These are phyloP conservation scores for Pholiota molesta DNA, from an alignment of 768 basidiomycete genomes.

Conservation along the genomic window DNA sequence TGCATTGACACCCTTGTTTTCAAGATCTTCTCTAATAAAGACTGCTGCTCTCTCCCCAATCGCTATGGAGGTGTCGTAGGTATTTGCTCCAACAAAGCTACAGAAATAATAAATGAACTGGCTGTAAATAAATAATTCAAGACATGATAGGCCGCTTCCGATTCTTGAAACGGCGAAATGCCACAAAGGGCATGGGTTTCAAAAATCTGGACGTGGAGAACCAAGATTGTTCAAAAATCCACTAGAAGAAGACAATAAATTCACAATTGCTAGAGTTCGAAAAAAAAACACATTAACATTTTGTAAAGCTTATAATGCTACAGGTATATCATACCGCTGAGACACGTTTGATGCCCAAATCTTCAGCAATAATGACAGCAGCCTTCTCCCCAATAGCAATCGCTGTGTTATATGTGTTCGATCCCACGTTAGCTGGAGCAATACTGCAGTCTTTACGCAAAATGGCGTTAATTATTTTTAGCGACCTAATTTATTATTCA, in stretches of 20 bases:
- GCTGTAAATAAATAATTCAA: not conserved
- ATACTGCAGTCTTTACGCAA: conserved; percentile 28
- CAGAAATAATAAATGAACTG: too few species aligned
- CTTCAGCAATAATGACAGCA: conserved; percentile 56
- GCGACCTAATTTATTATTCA: not conserved
- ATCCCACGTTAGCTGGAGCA: conserved; percentile 37
- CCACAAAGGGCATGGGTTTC: too few species aligned
- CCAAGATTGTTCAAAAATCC: too few species aligned
- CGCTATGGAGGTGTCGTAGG: conserved; percentile 40
- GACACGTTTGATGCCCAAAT: conserved; percentile 29
- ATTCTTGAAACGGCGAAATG: too few species aligned
- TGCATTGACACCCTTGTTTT: conserved; percentile 1
- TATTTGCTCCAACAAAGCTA: conserved; percentile 34
- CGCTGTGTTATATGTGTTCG: conserved; percentile 42
- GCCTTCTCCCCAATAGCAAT: conserved; percentile 61
- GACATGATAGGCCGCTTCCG: conserved; percentile 6
- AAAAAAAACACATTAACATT: too few species aligned
- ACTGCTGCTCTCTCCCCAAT: conserved; percentile 64
- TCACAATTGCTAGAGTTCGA: too few species aligned
- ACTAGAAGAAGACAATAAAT: too few species aligned
- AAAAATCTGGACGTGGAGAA: too few species aligned
- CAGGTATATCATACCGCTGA: not conserved
- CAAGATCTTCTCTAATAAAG: conserved; percentile 55
- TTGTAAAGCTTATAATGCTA: too few species aligned
- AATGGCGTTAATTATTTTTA: not conserved